Conservation (phyloP, 78 protist genomes). For the Isochrysis galbana region DNA sequence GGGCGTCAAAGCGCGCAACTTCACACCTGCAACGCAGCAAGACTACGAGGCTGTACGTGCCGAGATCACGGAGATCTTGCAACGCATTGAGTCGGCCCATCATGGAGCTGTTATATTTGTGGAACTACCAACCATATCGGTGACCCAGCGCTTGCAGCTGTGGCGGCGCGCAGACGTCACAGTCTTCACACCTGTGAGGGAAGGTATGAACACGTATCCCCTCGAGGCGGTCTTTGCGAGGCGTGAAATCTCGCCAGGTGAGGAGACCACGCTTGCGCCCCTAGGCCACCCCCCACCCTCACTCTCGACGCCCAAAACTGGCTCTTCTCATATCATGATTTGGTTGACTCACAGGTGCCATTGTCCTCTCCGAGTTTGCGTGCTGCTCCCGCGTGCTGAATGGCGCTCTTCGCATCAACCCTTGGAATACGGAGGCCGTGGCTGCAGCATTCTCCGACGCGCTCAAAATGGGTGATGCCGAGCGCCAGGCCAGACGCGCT, state of each 20-base stretch:
- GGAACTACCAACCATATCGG: neutral
- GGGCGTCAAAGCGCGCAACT: neutral
- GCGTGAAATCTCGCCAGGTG: neutral
- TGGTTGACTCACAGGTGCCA: too few relatives aligned
- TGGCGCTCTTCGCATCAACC: constrained; percentile 1
- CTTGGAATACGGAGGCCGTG: neutral
- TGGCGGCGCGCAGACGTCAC: neutral
- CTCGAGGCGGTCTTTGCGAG: constrained; percentile 14
- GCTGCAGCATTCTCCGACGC: neutral
- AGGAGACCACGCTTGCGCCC: too few relatives aligned
- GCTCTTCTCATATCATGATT: too few relatives aligned
- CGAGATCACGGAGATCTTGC: neutral
- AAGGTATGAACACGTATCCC: neutral
- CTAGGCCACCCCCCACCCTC: too few relatives aligned
- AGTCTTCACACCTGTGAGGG: neutral
- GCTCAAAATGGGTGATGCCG: neutral
- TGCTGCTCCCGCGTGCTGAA: neutral
- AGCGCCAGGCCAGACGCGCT: neutral
- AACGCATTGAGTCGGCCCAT: neutral
- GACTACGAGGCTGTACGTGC: neutral
- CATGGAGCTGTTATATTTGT: neutral
- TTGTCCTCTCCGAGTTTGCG: neutral
- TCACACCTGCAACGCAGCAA: neutral
- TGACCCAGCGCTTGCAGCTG: constrained; percentile 4
- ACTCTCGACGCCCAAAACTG: too few relatives aligned